phyloP scores from a whole-genome alignment of 768 basidiomycete genomes.

The Pleurotus sapidus region DNA sequence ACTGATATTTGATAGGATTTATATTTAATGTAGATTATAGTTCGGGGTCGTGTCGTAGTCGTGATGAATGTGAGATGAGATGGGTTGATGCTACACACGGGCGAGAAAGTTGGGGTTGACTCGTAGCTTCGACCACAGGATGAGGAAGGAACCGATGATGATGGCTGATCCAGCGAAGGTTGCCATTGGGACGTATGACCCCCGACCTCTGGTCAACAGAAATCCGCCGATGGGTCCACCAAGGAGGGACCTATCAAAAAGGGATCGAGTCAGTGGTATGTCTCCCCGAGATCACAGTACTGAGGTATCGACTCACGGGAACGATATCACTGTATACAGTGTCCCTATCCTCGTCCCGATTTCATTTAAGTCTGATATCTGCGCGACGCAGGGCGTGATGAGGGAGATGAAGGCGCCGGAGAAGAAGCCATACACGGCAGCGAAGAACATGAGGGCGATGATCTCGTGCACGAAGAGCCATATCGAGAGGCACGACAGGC shows the following conservation, averaged over 20 bases:
- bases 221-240: conserved; percentile 66
- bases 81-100: conserved; percentile 32
- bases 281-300: neutral
- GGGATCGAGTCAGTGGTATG: neutral
- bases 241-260: conserved; percentile 45
- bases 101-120: conserved; percentile 41
- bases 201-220: conserved; percentile 43
- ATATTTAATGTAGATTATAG: too few species aligned
- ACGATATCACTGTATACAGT: conserved; percentile 61
- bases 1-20: too few species aligned
- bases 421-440: conserved; percentile 58
- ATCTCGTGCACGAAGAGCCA: conserved; percentile 51
- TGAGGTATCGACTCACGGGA: conserved; percentile 55
- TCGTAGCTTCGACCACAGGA: conserved; percentile 47
- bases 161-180: conserved; percentile 57
- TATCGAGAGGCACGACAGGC: conserved; percentile 52
- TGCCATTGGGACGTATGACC: conserved; percentile 50
- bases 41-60: too few species aligned
- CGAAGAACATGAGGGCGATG: conserved; percentile 44
- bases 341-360: conserved; percentile 65
- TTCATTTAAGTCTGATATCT: conserved; percentile 56
- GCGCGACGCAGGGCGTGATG: conserved; percentile 64
- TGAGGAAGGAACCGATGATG: conserved; percentile 55
- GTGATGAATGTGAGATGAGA: neutral
- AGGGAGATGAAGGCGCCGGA: conserved; percentile 70